These are phyloP conservation scores for Sugiyamaella americana DNA, from an alignment of 805 yeast genomes.

Conservation along the genomic window DNA sequence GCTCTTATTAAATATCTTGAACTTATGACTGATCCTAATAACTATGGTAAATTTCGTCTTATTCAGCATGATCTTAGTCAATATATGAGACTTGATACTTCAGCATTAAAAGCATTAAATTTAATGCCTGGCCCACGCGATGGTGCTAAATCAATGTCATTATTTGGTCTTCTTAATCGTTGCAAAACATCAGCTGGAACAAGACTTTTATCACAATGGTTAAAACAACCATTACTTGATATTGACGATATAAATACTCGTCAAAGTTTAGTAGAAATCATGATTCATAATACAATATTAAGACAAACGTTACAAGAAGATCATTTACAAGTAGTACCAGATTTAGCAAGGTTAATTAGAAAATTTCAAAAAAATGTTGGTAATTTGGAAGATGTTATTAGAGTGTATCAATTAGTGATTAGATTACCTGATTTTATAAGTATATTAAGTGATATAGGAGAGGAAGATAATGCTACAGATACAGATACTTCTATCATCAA, in stretches of 20 bases:
- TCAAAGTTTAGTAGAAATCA: conserved; percentile 65
- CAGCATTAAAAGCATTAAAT: conserved; percentile 84
- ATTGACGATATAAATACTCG: conserved; percentile 54
- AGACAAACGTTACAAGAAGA: conserved; percentile 63
- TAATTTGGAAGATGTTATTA: conserved; percentile 79
- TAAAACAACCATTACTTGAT: conserved; percentile 87
- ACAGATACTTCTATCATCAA: conserved; percentile 33
- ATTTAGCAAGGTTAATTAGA: conserved; percentile 66
- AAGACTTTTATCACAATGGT: conserved; percentile 84
- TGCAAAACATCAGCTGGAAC: conserved; percentile 90
- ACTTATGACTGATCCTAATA: conserved; percentile 50
- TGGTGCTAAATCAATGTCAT: conserved; percentile 49
- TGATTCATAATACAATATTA: conserved; percentile 64
- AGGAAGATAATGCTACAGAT: conserved; percentile 31
- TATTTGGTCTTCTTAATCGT: conserved; percentile 78
- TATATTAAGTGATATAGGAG: conserved; percentile 41
- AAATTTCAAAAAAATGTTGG: conserved; percentile 53
- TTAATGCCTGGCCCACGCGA: conserved; percentile 60
- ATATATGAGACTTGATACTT: conserved; percentile 83
- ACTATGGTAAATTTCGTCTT: conserved; percentile 46
- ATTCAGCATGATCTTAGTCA: conserved; percentile 66
- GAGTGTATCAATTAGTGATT: conserved; percentile 74
- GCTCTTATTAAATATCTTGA: conserved; percentile 68
- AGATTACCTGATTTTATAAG: conserved; percentile 64
- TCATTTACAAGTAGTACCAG: conserved; percentile 71